Evolutionary conservation across 2,329 filamentous ascomycete genomes (phyloP).

Genomic region (Clarireedia monteithiana): DNA sequence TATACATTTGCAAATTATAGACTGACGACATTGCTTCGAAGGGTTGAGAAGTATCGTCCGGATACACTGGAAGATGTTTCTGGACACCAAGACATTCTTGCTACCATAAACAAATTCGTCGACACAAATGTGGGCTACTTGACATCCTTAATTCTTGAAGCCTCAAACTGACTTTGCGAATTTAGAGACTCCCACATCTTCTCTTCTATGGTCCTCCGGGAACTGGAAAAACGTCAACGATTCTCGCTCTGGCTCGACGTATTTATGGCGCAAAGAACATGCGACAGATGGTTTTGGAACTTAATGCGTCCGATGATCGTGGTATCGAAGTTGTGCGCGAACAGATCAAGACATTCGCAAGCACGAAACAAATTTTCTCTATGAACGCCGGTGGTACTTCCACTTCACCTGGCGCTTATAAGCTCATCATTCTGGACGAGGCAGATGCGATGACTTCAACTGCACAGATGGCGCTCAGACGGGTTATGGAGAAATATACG

Average conservation of each 20-base stretch:
- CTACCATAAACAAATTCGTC: constrained; percentile 96
- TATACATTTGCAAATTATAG: constrained; percentile 8
- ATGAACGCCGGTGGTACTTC: constrained; percentile 40
- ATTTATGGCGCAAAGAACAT: constrained; percentile 92
- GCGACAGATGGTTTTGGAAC: constrained; percentile 96
- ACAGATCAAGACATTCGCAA: constrained; percentile 99
- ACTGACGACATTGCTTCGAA: constrained; percentile 29
- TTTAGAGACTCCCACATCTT: constrained; percentile 76
- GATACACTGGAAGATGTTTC: constrained; percentile 85
- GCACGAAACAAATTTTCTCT: constrained; percentile 92
- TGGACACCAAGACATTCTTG: constrained; percentile 92
- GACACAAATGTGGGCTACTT: constrained; percentile 62
- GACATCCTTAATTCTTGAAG: constrained; percentile 2
- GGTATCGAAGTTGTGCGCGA: constrained; percentile 97
- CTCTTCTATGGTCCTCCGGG: constrained; percentile 94
- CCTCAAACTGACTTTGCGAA: neutral
- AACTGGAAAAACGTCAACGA: constrained; percentile 95
- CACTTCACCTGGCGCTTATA: constrained; percentile 64
- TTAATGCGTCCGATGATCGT: constrained; percentile 94
- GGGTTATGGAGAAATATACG: constrained; percentile 99
- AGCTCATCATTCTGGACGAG: constrained; percentile 95
- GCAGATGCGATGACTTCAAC: constrained; percentile 99
- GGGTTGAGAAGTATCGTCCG: constrained; percentile 96
- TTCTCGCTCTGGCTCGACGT: constrained; percentile 82
- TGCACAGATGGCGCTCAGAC: constrained; percentile 90